A percentile compares a stretch with the other conserved stretches of the same genome.
phyloP scores from a whole-genome alignment of 345 rosid species.

The Populus tremula region DNA sequence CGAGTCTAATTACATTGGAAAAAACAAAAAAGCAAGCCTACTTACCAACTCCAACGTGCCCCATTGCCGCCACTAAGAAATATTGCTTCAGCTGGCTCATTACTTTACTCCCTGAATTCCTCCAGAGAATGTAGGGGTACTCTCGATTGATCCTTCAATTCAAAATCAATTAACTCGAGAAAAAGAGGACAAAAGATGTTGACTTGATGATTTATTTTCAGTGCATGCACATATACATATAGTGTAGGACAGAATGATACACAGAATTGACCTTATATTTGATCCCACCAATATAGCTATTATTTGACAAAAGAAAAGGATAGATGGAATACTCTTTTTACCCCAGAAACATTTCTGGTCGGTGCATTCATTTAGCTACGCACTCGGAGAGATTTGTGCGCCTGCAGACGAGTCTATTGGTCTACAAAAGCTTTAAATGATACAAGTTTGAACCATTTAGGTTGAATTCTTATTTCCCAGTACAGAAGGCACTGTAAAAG shows the following conservation, averaged over 20 bases:
- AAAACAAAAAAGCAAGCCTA: too few relatives aligned
- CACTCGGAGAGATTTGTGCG: background rate
- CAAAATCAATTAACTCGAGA: too few relatives aligned
- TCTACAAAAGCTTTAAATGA: background rate
- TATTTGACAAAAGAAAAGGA: background rate
- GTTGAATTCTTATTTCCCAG: too few relatives aligned
- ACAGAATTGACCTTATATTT: conserved; percentile 10
- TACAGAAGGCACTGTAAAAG: too few relatives aligned
- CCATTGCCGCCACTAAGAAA: too few relatives aligned
- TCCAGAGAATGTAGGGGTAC: too few relatives aligned
- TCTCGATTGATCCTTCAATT: too few relatives aligned
- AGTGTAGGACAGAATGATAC: conserved; percentile 45
- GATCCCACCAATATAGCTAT: conserved; percentile 18
- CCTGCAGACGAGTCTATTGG: background rate
- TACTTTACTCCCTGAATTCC: too few relatives aligned
- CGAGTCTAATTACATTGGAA: too few relatives aligned
- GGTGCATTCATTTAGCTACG: background rate
- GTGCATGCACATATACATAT: background rate
- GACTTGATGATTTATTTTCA: background rate
- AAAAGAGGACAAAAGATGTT: background rate
- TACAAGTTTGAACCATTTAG: too few relatives aligned
- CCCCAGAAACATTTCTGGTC: background rate
- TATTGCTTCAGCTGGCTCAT: too few relatives aligned
- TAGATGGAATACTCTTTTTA: background rate
- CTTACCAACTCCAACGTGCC: too few relatives aligned